These are phyloP conservation scores for Lentinula aciculospora DNA, from an alignment of 768 basidiomycete species.

Conservation along the genomic window DNA sequence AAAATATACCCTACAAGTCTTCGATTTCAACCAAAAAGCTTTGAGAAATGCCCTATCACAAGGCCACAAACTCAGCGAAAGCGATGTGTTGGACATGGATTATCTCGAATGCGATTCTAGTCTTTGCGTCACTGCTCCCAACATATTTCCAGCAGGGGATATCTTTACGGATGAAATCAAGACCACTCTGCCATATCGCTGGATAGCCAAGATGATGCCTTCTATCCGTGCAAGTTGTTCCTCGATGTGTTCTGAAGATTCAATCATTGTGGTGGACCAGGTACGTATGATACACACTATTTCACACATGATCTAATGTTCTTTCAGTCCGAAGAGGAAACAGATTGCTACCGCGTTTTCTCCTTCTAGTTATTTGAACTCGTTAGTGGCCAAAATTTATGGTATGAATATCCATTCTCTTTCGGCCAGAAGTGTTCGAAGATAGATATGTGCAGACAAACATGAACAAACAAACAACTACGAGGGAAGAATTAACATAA, in stretches of 20 bases:
- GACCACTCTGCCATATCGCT: slow-evolving; percentile 43
- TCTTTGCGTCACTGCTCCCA: slow-evolving; percentile 17
- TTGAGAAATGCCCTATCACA: slow-evolving; percentile 21
- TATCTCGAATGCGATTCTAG: neutral
- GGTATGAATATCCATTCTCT: too few species aligned
- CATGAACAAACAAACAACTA: too few species aligned
- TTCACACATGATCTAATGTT: neutral
- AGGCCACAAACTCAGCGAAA: neutral
- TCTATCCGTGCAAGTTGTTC: slow-evolving; percentile 17
- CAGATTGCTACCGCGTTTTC: neutral
- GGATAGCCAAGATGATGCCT: slow-evolving; percentile 22
- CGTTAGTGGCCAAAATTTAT: too few species aligned
- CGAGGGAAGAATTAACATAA: too few species aligned
- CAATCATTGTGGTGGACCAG: slow-evolving; percentile 43
- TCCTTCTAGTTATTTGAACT: neutral
- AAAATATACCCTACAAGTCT: slow-evolving; percentile 27
- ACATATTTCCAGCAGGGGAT: slow-evolving; percentile 18
- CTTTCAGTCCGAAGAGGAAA: neutral
- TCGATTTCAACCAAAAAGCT: slow-evolving; percentile 47
- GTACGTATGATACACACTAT: neutral
- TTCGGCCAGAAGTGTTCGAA: too few species aligned
- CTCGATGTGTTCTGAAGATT: slow-evolving; percentile 55
- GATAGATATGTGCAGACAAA: neutral
- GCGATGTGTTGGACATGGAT: neutral
- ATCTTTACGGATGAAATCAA: slow-evolving; percentile 35